phyloP scores from a whole-genome alignment of 192 early-diverging fungal genomes.

The Bifiguratus adelaidae region DNA sequence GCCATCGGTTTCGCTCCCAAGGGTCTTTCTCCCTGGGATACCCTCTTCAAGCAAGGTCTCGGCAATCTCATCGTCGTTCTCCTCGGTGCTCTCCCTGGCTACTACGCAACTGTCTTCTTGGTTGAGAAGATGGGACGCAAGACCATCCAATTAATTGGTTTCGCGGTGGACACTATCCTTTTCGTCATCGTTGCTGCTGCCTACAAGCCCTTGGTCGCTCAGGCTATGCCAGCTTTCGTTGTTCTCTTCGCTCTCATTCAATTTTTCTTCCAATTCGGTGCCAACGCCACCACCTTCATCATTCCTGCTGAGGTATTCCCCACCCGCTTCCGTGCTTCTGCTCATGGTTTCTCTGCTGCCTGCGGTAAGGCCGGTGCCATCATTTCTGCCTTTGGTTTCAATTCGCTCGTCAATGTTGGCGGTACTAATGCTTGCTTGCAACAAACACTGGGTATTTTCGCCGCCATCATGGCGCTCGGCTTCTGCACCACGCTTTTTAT shows the following conservation, averaged over 20 bases:
- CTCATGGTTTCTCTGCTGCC: slow-evolving; percentile 66
- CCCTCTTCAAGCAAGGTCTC: slow-evolving; percentile 27
- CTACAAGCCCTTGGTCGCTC: slow-evolving; percentile 38
- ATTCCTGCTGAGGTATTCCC: slow-evolving; percentile 50
- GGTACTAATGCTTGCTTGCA: slow-evolving; percentile 2
- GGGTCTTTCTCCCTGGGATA: not conserved
- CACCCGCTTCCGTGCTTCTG: slow-evolving; percentile 41
- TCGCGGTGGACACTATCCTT: slow-evolving; percentile 49
- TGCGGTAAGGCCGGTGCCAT: slow-evolving; percentile 54
- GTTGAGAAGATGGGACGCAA: slow-evolving; percentile 81
- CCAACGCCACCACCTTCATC: slow-evolving; percentile 64
- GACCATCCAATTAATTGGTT: slow-evolving; percentile 78
- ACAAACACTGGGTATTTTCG: slow-evolving; percentile 26
- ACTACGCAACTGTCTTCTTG: slow-evolving; percentile 77
- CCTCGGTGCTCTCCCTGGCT: slow-evolving; percentile 77
- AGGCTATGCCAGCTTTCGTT: slow-evolving; percentile 33
- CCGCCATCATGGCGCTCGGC: slow-evolving; percentile 28
- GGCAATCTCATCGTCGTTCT: slow-evolving; percentile 83
- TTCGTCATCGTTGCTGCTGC: slow-evolving; percentile 43
- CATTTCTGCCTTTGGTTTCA: slow-evolving; percentile 34
- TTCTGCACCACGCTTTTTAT: slow-evolving; percentile 36
- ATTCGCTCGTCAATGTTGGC: slow-evolving; percentile 16
- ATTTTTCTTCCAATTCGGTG: slow-evolving; percentile 56
- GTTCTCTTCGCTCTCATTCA: slow-evolving; percentile 24
- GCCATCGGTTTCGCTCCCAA: slow-evolving; percentile 46